Percentiles rank a stretch among this genome's conserved stretches.
Evolutionary conservation across 139 green algal species (phyloP).

Genomic region (Tetradesmus lagerheimii): DNA sequence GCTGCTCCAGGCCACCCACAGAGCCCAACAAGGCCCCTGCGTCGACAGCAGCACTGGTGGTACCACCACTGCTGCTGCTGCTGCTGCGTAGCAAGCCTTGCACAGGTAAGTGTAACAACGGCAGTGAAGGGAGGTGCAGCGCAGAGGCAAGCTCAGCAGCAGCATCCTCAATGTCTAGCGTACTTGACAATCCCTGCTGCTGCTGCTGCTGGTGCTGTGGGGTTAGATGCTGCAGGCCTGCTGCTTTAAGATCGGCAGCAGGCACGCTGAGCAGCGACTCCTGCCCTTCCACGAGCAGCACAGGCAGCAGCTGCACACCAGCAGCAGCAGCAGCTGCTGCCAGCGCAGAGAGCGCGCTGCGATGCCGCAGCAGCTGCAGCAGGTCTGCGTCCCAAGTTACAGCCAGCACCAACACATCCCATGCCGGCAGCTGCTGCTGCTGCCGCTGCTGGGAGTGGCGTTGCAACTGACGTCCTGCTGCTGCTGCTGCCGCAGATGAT

Average conservation of each 20-base stretch:
- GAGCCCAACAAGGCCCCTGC: background rate
- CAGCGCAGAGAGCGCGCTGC: background rate
- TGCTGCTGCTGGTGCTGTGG: constrained; percentile 21
- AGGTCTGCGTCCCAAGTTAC: constrained; percentile 15
- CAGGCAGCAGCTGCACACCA: constrained; percentile 17
- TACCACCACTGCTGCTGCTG: background rate
- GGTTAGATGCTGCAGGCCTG: background rate
- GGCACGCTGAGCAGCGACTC: constrained; percentile 31
- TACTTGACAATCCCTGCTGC: constrained; percentile 3
- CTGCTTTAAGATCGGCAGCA: constrained; percentile 14
- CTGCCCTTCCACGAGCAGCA: constrained; percentile 29
- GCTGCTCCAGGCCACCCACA: constrained; percentile 30
- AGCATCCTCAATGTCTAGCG: background rate
- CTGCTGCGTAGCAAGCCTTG: background rate
- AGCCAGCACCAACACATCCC: constrained; percentile 42
- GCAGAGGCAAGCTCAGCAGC: background rate
- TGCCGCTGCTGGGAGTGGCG: background rate
- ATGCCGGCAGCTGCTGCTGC: constrained; percentile 19
- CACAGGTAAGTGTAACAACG: background rate
- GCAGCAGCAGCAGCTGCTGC: constrained; percentile 34
- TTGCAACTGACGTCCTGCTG: background rate
- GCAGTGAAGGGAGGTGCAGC: background rate
- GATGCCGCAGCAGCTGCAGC: background rate
- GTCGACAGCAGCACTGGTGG: background rate
- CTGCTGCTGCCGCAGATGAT: background rate